A percentile compares a stretch with the other conserved stretches of the same genome.
These are phyloP conservation scores for Phaeoacremonium minimum DNA, from an alignment of 2,329 filamentous ascomycete species.

Conservation along the genomic window DNA sequence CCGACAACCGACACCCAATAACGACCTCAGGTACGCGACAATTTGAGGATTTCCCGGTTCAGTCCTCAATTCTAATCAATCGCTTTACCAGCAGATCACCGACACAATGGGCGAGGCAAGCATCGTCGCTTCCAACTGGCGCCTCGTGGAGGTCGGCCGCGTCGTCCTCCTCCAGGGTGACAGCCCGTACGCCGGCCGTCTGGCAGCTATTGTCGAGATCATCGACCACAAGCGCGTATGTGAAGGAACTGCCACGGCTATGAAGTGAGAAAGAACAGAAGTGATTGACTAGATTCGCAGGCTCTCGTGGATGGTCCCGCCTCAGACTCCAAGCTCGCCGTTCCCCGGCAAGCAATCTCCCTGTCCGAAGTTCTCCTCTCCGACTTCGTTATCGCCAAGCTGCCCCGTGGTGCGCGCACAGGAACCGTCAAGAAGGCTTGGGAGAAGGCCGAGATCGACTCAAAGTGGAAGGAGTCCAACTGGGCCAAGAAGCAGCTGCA, in stretches of 20 bases:
- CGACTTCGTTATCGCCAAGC: slow-evolving; percentile 78
- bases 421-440: slow-evolving; percentile 81
- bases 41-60: slow-evolving; percentile 1
- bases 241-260: too few relatives aligned
- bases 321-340: slow-evolving; percentile 70
- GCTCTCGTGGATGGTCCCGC: slow-evolving; percentile 94
- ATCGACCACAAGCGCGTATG: slow-evolving; percentile 99
- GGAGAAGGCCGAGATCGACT: slow-evolving; percentile 87
- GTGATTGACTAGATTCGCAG: slow-evolving; percentile 45
- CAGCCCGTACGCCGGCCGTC: slow-evolving; percentile 76
- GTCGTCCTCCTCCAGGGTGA: slow-evolving; percentile 83
- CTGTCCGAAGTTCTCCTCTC: slow-evolving; percentile 85
- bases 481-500: slow-evolving; percentile 93
- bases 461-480: slow-evolving; percentile 86
- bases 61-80: slow-evolving; percentile 14
- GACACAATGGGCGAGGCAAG: slow-evolving; percentile 78
- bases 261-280: slow-evolving; percentile 7
- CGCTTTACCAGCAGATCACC: slow-evolving; percentile 47
- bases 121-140: slow-evolving; percentile 81
- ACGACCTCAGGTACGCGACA: slow-evolving; percentile 5
- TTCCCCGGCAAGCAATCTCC: slow-evolving; percentile 81
- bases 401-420: slow-evolving; percentile 80
- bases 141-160: slow-evolving; percentile 97
- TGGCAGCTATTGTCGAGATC: slow-evolving; percentile 96
- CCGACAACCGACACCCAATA: slow-evolving; percentile 5